A percentile compares a stretch with the other conserved stretches of the same genome.
Conservation (phyloP, 2,329 filamentous ascomycete species). For the Colletotrichum gloeosporioides region DNA sequence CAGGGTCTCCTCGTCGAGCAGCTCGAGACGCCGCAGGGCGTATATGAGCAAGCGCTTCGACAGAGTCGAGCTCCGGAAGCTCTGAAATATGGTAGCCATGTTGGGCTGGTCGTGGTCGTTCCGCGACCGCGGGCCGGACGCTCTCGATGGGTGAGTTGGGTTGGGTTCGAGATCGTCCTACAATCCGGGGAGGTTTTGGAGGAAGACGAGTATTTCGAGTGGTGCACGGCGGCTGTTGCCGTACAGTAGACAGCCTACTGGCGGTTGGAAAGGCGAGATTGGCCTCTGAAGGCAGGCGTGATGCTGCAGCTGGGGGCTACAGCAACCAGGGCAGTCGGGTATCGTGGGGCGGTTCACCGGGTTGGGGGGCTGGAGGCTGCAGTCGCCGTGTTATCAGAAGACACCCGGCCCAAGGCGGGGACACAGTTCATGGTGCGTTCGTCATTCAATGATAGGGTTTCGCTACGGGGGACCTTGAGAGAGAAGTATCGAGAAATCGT, state of each 20-base stretch:
- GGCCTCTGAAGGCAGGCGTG: not conserved
- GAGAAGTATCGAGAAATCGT: not conserved
- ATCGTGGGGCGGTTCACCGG: slow-evolving; percentile 18
- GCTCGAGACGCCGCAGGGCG: slow-evolving; percentile 80
- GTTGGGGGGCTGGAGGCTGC: slow-evolving; percentile 20
- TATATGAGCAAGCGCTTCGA: slow-evolving; percentile 90
- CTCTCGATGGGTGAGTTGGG: not conserved
- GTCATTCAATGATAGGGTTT: slow-evolving; percentile 19
- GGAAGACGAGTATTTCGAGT: not conserved
- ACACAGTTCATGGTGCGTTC: slow-evolving; percentile 34
- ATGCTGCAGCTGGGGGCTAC: not conserved
- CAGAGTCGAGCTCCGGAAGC: slow-evolving; percentile 72
- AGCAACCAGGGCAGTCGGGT: not conserved
- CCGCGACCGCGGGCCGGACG: not conserved
- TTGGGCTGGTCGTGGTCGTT: slow-evolving; percentile 22
- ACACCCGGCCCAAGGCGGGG: slow-evolving; percentile 39
- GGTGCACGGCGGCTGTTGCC: not conserved
- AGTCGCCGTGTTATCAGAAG: slow-evolving; percentile 36
- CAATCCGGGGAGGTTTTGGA: not conserved
- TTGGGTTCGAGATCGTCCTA: not conserved
- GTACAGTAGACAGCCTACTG: not conserved
- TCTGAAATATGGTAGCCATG: slow-evolving; percentile 78
- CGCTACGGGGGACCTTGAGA: not conserved
- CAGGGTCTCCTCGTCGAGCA: slow-evolving; percentile 86
- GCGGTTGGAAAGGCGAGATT: not conserved